A percentile compares a stretch with the other conserved stretches of the same genome.
phyloP scores from a whole-genome alignment of 495 filamentous ascomycete species.

The Aspergillus kassunensis region DNA sequence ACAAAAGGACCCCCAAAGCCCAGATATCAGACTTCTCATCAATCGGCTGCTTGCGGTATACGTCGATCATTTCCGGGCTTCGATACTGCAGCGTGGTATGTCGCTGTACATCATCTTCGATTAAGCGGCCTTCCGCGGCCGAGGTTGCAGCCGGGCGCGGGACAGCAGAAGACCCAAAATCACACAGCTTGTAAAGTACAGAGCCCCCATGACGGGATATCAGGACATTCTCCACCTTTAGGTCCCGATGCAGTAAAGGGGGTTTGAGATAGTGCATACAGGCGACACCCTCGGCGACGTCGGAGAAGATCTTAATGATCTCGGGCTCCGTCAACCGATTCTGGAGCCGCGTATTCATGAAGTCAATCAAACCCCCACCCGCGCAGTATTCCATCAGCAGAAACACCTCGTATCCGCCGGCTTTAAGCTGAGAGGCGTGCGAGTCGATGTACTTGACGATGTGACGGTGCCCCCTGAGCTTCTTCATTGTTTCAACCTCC shows the following conservation, averaged over 20 bases:
- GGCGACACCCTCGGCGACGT: slow-evolving; percentile 92
- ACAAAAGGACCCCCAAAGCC: slow-evolving; percentile 91
- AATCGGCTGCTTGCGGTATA: slow-evolving; percentile 92
- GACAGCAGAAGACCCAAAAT: slow-evolving; percentile 90
- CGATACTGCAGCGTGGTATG: slow-evolving; percentile 97
- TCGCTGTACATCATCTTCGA: slow-evolving; percentile 95
- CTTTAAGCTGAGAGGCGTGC: slow-evolving; percentile 88
- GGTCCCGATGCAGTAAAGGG: slow-evolving; percentile 85
- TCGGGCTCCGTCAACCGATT: slow-evolving; percentile 96
- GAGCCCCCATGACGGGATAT: slow-evolving; percentile 63
- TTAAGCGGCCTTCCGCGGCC: slow-evolving; percentile 77
- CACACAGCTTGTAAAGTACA: slow-evolving; percentile 86
- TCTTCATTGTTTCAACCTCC: slow-evolving; percentile 99
- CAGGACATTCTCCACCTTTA: slow-evolving; percentile 97
- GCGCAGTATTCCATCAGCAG: slow-evolving; percentile 90
- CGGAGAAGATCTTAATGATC: slow-evolving; percentile 93
- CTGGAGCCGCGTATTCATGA: slow-evolving; percentile 98
- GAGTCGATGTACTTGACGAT: slow-evolving; percentile 99
- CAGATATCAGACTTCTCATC: slow-evolving; percentile 99
- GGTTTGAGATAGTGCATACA: slow-evolving; percentile 99
- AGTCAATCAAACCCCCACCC: slow-evolving; percentile 92
- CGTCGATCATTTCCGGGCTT: slow-evolving; percentile 98
- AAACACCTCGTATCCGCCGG: slow-evolving; percentile 96
- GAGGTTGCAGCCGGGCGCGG: slow-evolving; percentile 81
- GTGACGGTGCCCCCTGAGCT: slow-evolving; percentile 88